phyloP scores from a whole-genome alignment of 75 land plant species.

The Ceratopteris richardii region DNA sequence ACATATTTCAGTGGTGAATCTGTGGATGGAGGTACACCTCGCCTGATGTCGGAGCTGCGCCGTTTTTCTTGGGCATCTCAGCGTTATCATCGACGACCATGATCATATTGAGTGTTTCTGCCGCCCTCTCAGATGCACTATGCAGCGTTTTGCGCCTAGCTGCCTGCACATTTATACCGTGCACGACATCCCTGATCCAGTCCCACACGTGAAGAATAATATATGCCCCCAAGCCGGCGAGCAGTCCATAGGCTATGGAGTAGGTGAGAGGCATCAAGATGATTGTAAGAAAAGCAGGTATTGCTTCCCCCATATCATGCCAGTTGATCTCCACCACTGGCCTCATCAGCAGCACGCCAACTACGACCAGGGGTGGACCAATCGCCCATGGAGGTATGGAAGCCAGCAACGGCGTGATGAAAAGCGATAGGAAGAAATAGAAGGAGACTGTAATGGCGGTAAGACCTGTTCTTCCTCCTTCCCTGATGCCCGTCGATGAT shows the following conservation, averaged over 20 bases:
- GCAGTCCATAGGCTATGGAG: slow-evolving; percentile 65
- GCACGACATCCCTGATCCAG: slow-evolving; percentile 8
- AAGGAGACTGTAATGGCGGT: slow-evolving; percentile 18
- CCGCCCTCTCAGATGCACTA: slow-evolving; percentile 1
- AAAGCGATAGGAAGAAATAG: slow-evolving; percentile 22
- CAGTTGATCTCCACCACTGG: slow-evolving; percentile 63
- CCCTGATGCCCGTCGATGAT: slow-evolving; percentile 25
- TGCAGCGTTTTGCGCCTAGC: slow-evolving; percentile 1
- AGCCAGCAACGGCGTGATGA: slow-evolving; percentile 30
- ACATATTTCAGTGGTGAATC: too few relatives aligned
- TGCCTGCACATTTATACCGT: not conserved
- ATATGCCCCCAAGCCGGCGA: slow-evolving; percentile 55
- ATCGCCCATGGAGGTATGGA: slow-evolving; percentile 40
- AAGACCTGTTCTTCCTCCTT: slow-evolving; percentile 25
- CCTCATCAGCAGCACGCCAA: slow-evolving; percentile 76
- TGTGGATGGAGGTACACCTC: too few relatives aligned
- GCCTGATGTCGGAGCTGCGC: too few relatives aligned
- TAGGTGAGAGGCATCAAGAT: slow-evolving; percentile 66
- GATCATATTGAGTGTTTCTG: not conserved
- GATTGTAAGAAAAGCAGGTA: slow-evolving; percentile 73
- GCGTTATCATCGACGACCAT: not conserved
- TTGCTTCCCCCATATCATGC: slow-evolving; percentile 45
- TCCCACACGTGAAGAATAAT: slow-evolving; percentile 31
- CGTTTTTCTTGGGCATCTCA: too few relatives aligned
- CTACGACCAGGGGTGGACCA: slow-evolving; percentile 34